phyloP scores from a whole-genome alignment of 2,329 filamentous ascomycete species.

The Hirsutella rhossiliensis region DNA sequence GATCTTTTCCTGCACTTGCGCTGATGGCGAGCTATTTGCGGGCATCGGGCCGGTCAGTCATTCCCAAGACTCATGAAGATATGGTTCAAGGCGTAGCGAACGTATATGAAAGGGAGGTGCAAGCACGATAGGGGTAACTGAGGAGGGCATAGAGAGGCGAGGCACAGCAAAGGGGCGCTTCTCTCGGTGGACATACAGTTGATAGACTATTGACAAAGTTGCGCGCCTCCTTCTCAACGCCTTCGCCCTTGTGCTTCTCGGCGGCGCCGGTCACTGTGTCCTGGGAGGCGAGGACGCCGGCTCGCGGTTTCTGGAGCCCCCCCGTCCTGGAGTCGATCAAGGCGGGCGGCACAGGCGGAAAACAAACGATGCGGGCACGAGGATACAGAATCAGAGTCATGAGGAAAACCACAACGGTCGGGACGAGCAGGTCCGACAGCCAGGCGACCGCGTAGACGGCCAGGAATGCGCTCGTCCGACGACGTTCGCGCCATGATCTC shows the following conservation, averaged over 20 bases:
- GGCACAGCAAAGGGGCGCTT: neutral
- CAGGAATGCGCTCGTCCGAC: constrained; percentile 53
- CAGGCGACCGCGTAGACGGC: constrained; percentile 51
- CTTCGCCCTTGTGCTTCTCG: constrained; percentile 73
- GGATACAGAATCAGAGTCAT: constrained; percentile 57
- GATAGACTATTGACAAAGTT: constrained; percentile 65
- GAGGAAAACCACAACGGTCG: constrained; percentile 43
- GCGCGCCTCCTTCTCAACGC: constrained; percentile 70
- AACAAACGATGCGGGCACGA: constrained; percentile 47
- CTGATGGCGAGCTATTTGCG: constrained; percentile 50
- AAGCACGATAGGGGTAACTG: neutral
- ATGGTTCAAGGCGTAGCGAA: neutral
- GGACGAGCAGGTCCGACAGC: constrained; percentile 58
- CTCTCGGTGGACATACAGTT: constrained; percentile 16
- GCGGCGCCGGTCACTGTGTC: constrained; percentile 72
- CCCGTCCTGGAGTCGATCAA: constrained; percentile 59
- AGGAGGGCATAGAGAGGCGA: neutral
- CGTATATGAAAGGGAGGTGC: neutral
- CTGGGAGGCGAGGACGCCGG: constrained; percentile 63
- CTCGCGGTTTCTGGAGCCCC: constrained; percentile 63
- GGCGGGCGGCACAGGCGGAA: constrained; percentile 66
- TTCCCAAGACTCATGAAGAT: neutral
- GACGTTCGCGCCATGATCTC: constrained; percentile 66
- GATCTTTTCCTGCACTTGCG: constrained; percentile 66
- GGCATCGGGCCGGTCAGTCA: constrained; percentile 19